phyloP scores from a whole-genome alignment of 805 yeast species.

The Myxozyma monticola region DNA sequence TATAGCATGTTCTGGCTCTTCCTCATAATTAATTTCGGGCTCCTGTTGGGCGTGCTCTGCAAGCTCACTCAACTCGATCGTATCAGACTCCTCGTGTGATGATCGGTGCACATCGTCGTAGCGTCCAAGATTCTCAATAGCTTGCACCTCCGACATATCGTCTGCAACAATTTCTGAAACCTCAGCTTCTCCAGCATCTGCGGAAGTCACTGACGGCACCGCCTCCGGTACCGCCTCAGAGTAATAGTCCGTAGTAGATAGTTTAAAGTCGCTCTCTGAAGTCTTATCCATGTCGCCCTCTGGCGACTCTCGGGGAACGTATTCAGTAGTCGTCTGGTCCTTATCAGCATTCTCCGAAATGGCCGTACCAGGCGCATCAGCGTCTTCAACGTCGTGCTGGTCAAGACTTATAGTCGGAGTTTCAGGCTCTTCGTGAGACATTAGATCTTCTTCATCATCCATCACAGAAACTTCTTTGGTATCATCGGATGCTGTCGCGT shows the following conservation, averaged over 20 bases:
- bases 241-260: not conserved
- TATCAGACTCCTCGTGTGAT: not conserved
- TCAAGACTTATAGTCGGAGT: not conserved
- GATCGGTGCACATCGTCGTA: not conserved
- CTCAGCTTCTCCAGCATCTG: not conserved
- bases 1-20: not conserved
- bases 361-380: constrained; percentile 1
- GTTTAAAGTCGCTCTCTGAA: not conserved
- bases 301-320: too few relatives aligned
- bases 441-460: constrained; percentile 4
- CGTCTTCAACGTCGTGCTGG: constrained; percentile 5
- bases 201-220: not conserved
- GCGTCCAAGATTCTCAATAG: constrained; percentile 1
- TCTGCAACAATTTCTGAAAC: not conserved
- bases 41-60: not conserved
- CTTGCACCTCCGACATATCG: constrained; percentile 4
- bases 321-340: not conserved
- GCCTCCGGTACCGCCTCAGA: not conserved
- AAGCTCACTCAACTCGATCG: constrained; percentile 5
- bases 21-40: not conserved
- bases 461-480: not conserved
- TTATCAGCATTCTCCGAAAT: not conserved
- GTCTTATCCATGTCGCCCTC: too few relatives aligned
- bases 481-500: constrained; percentile 1
- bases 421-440: too few relatives aligned